Conservation (phyloP, 1,139 yeast species). For the Lodderomyces oxycetoniae region DNA sequence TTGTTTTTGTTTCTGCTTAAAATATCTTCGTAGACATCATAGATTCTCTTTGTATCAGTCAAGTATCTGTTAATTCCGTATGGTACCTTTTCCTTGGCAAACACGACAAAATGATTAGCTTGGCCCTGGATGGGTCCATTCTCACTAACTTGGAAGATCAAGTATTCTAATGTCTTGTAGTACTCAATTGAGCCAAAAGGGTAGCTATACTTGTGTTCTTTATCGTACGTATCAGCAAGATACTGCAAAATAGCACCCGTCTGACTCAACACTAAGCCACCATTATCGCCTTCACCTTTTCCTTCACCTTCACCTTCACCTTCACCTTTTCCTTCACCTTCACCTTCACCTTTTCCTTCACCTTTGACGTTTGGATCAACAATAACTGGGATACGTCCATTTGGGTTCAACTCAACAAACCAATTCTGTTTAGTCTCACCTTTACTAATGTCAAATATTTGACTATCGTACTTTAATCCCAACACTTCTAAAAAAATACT, state of each 20-base stretch:
- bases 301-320: slow-evolving; percentile 31
- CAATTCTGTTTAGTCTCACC: slow-evolving; percentile 48
- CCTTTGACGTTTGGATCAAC: slow-evolving; percentile 31
- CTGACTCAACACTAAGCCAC: slow-evolving; percentile 47
- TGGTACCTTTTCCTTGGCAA: slow-evolving; percentile 45
- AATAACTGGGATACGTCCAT: slow-evolving; percentile 59
- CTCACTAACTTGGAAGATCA: slow-evolving; percentile 55
- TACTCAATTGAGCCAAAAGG: slow-evolving; percentile 41
- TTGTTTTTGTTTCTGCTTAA: slow-evolving; percentile 33
- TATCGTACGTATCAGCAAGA: slow-evolving; percentile 54
- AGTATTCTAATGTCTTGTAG: slow-evolving; percentile 48
- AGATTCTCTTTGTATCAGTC: slow-evolving; percentile 49
- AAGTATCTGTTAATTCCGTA: slow-evolving; percentile 50
- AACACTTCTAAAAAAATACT: slow-evolving; percentile 46
- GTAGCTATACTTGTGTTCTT: slow-evolving; percentile 45
- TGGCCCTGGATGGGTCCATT: slow-evolving; percentile 63
- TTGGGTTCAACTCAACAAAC: slow-evolving; percentile 53
- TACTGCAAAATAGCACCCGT: slow-evolving; percentile 57
- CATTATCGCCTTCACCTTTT: slow-evolving; percentile 24
- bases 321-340: slow-evolving; percentile 19
- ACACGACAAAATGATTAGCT: slow-evolving; percentile 41
- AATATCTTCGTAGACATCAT: slow-evolving; percentile 48
- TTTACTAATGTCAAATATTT: slow-evolving; percentile 35
- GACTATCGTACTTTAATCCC: slow-evolving; percentile 42
- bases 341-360: too few relatives aligned